Evolutionary conservation across 108 stramenopile species (phyloP).

Genomic region (Asterionellopsis glacialis): DNA sequence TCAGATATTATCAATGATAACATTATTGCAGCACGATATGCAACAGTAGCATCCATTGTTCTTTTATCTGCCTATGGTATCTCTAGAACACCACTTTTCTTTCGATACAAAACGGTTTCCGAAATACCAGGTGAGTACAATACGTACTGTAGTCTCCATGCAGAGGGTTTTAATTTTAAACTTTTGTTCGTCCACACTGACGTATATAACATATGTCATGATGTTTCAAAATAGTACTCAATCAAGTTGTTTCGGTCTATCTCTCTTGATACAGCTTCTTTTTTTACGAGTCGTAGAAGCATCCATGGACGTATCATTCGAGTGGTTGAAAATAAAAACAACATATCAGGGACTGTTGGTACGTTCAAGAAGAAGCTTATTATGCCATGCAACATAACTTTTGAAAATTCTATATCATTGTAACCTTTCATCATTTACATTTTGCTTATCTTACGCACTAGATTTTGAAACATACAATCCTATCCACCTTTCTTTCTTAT

Average conservation of each 20-base stretch:
- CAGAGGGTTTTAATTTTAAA: too few relatives aligned
- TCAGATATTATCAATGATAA: conserved; percentile 66
- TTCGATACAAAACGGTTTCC: conserved; percentile 61
- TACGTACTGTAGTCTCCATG: too few relatives aligned
- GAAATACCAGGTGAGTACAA: conserved; percentile 48
- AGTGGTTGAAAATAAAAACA: conserved; percentile 16
- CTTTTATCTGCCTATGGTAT: conserved; percentile 67
- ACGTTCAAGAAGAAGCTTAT: too few relatives aligned
- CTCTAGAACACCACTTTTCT: conserved; percentile 76
- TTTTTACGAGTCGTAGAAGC: conserved; percentile 45
- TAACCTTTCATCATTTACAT: too few relatives aligned
- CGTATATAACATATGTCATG: too few relatives aligned
- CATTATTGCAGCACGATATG: conserved; percentile 58
- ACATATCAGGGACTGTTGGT: not conserved
- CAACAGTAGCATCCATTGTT: conserved; percentile 40
- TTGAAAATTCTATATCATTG: too few relatives aligned
- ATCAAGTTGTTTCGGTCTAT: not conserved
- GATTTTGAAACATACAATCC: too few relatives aligned
- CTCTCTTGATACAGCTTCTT: conserved; percentile 6
- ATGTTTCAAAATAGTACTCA: too few relatives aligned
- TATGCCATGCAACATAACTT: too few relatives aligned
- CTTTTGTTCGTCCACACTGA: too few relatives aligned
- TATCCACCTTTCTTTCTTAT: too few relatives aligned
- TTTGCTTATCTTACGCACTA: too few relatives aligned
- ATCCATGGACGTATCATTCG: conserved; percentile 66